Conservation (phyloP, 2,329 filamentous ascomycete genomes). For the Achaetomium macrosporum region DNA sequence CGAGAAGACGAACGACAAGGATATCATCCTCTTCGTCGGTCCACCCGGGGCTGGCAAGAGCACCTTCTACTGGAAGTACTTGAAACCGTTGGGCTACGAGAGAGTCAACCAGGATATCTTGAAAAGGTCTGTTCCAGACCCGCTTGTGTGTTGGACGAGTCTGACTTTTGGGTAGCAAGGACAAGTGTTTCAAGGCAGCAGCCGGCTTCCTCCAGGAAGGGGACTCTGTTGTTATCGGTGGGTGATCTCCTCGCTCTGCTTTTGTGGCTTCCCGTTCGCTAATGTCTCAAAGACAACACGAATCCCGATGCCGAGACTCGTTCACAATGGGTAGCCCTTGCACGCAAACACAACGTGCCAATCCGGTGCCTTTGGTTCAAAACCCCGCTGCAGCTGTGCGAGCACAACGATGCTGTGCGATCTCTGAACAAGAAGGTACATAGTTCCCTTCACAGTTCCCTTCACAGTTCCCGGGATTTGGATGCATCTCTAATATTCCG, state of each 20-base stretch:
- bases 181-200: constrained; percentile 68
- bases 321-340: constrained; percentile 71
- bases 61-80: constrained; percentile 74
- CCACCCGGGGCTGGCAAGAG: constrained; percentile 89
- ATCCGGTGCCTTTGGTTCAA: constrained; percentile 85
- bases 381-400: constrained; percentile 60
- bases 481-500: background rate
- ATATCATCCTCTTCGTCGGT: constrained; percentile 81
- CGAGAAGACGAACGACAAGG: constrained; percentile 58
- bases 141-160: constrained; percentile 25
- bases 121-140: constrained; percentile 52
- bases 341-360: constrained; percentile 62
- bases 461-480: background rate
- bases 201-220: constrained; percentile 57
- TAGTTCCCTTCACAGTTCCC: background rate
- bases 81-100: constrained; percentile 73
- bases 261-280: background rate
- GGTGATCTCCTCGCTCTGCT: constrained; percentile 28
- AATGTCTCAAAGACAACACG: constrained; percentile 69
- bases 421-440: constrained; percentile 51
- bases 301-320: constrained; percentile 77
- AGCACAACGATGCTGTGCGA: constrained; percentile 85
- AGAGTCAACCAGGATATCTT: constrained; percentile 87
- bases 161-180: constrained; percentile 34
- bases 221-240: constrained; percentile 71